These are phyloP conservation scores for Phoma sp. DNA, from an alignment of 2,329 filamentous ascomycete genomes.

Conservation along the genomic window DNA sequence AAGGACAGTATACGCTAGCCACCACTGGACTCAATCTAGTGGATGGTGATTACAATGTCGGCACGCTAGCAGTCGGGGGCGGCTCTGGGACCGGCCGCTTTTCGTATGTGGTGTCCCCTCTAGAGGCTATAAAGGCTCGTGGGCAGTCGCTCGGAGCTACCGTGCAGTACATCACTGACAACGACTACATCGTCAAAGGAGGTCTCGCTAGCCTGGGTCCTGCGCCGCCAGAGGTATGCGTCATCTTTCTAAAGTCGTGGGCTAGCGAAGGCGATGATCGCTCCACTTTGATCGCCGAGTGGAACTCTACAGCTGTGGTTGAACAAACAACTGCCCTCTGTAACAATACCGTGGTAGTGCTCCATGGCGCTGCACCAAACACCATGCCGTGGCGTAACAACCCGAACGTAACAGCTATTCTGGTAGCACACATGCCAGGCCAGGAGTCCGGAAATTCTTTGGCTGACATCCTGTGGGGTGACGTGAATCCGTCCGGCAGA, in stretches of 20 bases:
- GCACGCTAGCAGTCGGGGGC: conserved; percentile 53
- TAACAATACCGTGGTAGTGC: no score
- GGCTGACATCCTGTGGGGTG: conserved; percentile 68
- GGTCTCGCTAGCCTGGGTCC: conserved; percentile 30
- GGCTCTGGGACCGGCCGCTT: conserved; percentile 52
- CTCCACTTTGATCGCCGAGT: no score
- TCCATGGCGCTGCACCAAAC: conserved; percentile 50
- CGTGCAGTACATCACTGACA: conserved; percentile 56
- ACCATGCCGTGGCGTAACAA: conserved; percentile 50
- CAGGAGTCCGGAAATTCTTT: conserved; percentile 50
- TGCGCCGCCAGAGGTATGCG: conserved; percentile 52
- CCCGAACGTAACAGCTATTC: conserved; percentile 50
- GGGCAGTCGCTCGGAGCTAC: conserved; percentile 39
- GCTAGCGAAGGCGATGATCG: no score
- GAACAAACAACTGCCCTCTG: no score
- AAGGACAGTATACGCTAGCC: conserved; percentile 49
- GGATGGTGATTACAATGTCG: conserved; percentile 42
- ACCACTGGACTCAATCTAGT: neutral
- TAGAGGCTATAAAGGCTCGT: conserved; percentile 49
- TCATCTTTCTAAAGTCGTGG: conserved; percentile 65
- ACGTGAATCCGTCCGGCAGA: conserved; percentile 76
- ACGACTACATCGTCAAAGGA: conserved; percentile 41
- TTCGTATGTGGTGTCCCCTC: conserved; percentile 48
- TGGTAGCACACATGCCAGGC: conserved; percentile 50
- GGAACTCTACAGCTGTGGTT: no score